Percentiles rank a stretch among this genome's conserved stretches.
Evolutionary conservation across 1,284 basidiomycete genomes (phyloP).

Genomic region (Trametes polyzona): DNA sequence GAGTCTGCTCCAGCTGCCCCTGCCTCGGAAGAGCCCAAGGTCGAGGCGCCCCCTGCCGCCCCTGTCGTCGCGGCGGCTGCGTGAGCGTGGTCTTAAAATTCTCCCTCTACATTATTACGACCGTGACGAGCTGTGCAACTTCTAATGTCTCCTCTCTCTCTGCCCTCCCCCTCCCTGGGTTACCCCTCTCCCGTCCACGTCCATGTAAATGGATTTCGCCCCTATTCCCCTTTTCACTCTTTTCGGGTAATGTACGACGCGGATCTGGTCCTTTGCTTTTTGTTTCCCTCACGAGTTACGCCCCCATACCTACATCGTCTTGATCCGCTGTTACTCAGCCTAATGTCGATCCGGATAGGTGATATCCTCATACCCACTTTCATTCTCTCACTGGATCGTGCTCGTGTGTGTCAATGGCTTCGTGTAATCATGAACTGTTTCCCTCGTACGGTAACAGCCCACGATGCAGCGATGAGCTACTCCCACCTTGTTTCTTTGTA

Average conservation of each 20-base stretch:
- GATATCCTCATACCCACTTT: conserved; percentile 53
- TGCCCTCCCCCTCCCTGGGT: conserved; percentile 38
- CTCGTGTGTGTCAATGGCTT: conserved; percentile 59
- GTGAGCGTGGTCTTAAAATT: conserved; percentile 42
- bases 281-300: conserved; percentile 38
- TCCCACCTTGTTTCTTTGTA: conserved; percentile 16
- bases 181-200: conserved; percentile 41
- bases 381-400: conserved; percentile 55
- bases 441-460: conserved; percentile 15
- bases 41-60: conserved; percentile 39
- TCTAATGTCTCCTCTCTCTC: conserved; percentile 42
- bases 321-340: conserved; percentile 35
- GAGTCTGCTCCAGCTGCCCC: conserved; percentile 37
- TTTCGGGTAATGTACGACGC: conserved; percentile 61
- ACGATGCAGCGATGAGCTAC: conserved; percentile 13
- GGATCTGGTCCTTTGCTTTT: conserved; percentile 57
- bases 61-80: conserved; percentile 59
- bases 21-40: conserved; percentile 42
- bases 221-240: conserved; percentile 39
- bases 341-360: conserved; percentile 40
- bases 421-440: conserved; percentile 57
- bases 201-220: conserved; percentile 35
- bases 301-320: conserved; percentile 33
- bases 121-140: conserved; percentile 54
- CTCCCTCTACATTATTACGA: conserved; percentile 44